A percentile compares a stretch with the other conserved stretches of the same genome.
phyloP scores from a whole-genome alignment of 495 filamentous ascomycete genomes.

The Aspergillus panamensis region DNA sequence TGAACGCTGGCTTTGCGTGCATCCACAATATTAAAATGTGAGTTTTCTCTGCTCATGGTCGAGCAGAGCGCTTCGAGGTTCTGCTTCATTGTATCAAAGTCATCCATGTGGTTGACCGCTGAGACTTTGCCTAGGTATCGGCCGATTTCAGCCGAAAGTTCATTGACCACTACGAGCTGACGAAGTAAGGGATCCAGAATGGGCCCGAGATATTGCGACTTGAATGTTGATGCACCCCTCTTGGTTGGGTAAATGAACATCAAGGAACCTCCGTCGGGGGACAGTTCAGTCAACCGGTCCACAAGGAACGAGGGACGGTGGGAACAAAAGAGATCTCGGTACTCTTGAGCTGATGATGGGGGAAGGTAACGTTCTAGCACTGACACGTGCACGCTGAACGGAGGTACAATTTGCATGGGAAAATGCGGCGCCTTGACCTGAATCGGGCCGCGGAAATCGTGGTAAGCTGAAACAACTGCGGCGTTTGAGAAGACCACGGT shows the following conservation, averaged over 20 bases:
- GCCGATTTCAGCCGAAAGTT: slow-evolving; percentile 57
- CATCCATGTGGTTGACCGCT: slow-evolving; percentile 55
- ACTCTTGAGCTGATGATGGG: slow-evolving; percentile 58
- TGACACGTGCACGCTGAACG: slow-evolving; percentile 60
- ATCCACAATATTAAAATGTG: slow-evolving; percentile 49
- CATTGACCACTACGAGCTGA: slow-evolving; percentile 60
- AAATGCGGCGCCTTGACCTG: slow-evolving; percentile 39
- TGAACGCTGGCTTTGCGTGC: slow-evolving; percentile 50
- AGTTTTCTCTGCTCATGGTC: slow-evolving; percentile 38
- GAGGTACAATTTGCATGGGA: slow-evolving; percentile 62
- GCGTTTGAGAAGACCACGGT: slow-evolving; percentile 53
- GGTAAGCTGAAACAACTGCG: slow-evolving; percentile 52
- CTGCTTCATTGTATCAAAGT: slow-evolving; percentile 53
- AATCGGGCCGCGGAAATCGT: slow-evolving; percentile 51
- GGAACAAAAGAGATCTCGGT: slow-evolving; percentile 56
- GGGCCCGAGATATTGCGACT: slow-evolving; percentile 60
- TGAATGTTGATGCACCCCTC: slow-evolving; percentile 60
- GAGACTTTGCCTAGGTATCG: slow-evolving; percentile 55
- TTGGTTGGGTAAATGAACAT: slow-evolving; percentile 70
- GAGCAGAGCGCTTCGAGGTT: slow-evolving; percentile 50
- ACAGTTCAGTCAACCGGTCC: slow-evolving; percentile 63
- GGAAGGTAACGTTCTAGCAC: slow-evolving; percentile 71
- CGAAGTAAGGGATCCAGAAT: slow-evolving; percentile 66
- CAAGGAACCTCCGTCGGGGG: slow-evolving; percentile 54
- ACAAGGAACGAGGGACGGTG: slow-evolving; percentile 59